These are phyloP conservation scores for Primulina tabacum DNA, from an alignment of 257 asterid species.

Conservation along the genomic window DNA sequence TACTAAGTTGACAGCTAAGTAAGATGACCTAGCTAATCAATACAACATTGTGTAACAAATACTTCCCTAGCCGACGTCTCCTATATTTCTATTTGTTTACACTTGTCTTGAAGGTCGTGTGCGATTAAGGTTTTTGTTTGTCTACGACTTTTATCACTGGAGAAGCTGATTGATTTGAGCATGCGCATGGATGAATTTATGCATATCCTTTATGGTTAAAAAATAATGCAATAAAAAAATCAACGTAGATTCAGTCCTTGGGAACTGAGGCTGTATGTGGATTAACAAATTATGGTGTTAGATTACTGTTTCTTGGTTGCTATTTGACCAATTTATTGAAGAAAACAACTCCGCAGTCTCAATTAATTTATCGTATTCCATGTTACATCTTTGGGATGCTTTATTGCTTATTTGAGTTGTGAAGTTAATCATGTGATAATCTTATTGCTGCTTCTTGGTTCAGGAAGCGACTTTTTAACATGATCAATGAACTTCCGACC, in stretches of 20 bases:
- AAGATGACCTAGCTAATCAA: no score
- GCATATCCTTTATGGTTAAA: background rate
- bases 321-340: no score
- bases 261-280: no score
- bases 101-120: background rate
- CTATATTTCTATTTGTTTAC: background rate
- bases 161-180: background rate
- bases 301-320: no score
- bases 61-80: background rate
- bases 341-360: no score
- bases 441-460: slow-evolving; percentile 19
- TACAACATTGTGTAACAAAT: no score
- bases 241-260: background rate
- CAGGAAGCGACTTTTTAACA: slow-evolving; percentile 75
- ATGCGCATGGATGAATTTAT: background rate
- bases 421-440: slow-evolving; percentile 7
- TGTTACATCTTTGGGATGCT: background rate
- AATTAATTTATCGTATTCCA: no score
- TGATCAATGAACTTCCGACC: slow-evolving; percentile 78
- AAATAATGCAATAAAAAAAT: background rate
- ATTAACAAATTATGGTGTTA: no score
- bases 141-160: background rate
- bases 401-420: background rate
- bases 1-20: no score
- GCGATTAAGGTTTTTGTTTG: background rate